These are phyloP conservation scores for Cinnamomum chago DNA, from an alignment of 164 flowering plant genomes.

Conservation along the genomic window DNA sequence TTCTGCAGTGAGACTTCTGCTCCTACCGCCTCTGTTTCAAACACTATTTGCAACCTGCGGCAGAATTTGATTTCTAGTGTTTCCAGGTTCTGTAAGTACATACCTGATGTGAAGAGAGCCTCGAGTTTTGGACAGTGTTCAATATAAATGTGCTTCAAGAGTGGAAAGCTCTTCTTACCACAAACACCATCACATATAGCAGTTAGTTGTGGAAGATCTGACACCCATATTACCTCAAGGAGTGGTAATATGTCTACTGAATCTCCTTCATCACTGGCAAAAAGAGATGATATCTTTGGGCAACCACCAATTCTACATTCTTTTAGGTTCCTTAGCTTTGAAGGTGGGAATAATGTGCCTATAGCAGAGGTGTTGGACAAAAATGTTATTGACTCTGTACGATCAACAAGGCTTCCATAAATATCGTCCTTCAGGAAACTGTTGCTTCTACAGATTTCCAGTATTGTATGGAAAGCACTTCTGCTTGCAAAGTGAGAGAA, in stretches of 20 bases:
- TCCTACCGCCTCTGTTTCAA: background rate
- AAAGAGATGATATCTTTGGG: background rate
- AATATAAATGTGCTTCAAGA: background rate
- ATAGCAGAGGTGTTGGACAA: background rate
- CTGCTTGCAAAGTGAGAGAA: background rate
- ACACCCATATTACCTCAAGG: background rate
- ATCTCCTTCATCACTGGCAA: background rate
- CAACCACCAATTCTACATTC: background rate
- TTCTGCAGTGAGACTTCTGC: background rate
- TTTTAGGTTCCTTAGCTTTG: background rate
- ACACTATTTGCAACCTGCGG: background rate
- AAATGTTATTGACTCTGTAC: background rate
- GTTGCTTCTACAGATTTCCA: background rate
- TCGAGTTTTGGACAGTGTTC: background rate
- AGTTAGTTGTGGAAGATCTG: background rate
- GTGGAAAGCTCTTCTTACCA: background rate
- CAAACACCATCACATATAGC: background rate
- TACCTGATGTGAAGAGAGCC: background rate
- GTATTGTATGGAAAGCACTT: background rate
- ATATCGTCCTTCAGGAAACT: too few relatives aligned
- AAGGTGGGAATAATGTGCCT: background rate
- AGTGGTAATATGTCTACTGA: background rate
- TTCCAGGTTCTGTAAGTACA: background rate
- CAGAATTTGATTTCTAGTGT: slow-evolving; percentile 1
- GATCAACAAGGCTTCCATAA: background rate